Evolutionary conservation across 129 eudicot genomes (phyloP).

Genomic region (Heracleum sosnowskyi): DNA sequence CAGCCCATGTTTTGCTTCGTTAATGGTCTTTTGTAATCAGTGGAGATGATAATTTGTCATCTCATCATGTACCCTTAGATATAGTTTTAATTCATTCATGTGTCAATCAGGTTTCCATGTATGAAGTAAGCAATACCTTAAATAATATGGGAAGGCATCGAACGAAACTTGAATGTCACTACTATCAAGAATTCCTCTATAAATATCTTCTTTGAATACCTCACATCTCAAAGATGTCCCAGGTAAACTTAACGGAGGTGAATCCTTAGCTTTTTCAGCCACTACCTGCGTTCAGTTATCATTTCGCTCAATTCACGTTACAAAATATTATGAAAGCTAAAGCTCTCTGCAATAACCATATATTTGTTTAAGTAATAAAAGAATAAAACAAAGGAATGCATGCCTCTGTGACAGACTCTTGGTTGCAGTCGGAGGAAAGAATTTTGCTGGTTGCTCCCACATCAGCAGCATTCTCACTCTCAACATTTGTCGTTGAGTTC

Average conservation of each 20-base stretch:
- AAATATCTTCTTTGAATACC: constrained; percentile 55
- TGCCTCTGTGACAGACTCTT: constrained; percentile 44
- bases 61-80: not conserved
- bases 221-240: constrained; percentile 50
- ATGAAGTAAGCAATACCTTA: constrained; percentile 40
- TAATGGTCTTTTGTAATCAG: not conserved
- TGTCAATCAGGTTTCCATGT: not conserved
- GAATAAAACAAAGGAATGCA: constrained; percentile 31
- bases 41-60: not conserved
- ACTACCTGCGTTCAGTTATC: constrained; percentile 25
- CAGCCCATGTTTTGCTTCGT: not conserved
- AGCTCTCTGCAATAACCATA: constrained; percentile 1
- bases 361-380: constrained; percentile 14
- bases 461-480: constrained; percentile 41
- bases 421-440: constrained; percentile 39
- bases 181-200: constrained; percentile 55
- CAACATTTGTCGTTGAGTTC: constrained; percentile 50
- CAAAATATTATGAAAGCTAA: not conserved
- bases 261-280: constrained; percentile 44
- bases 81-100: not conserved
- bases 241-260: constrained; percentile 35
- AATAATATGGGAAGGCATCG: constrained; percentile 73
- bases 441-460: constrained; percentile 43
- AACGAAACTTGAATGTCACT: constrained; percentile 56
- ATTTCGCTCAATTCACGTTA: constrained; percentile 8